Base-by-base conservation (phyloP, 495 filamentous ascomycete genomes). In the Lophiotrema nucula region DNA sequence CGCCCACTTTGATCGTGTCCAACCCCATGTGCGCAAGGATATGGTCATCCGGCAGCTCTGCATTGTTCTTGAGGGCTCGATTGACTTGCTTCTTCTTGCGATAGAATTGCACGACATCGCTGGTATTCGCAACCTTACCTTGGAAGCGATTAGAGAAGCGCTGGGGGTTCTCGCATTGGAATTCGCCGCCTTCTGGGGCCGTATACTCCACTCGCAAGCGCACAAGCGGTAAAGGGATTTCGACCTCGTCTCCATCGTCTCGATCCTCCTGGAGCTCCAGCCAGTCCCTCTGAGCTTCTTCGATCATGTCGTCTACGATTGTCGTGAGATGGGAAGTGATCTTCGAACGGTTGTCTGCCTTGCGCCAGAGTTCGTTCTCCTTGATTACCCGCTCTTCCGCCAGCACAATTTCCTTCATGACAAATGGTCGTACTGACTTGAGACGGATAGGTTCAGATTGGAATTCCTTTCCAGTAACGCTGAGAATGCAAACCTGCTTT, bases 71-170 rank as follows among this genome's bases (percentile, higher is more conserved):
- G 44, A 54, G 18, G 18, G 64, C 56, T 1, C 69, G 70, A 3
- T 69, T 74, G 4, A 69, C 62, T 0, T 47, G 72, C 35, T 80
- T 77, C 71, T 95, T 96, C 73, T 93, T 96, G 11, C 90, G 82
- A 70, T 97, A 83, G 62, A 95, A 97, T 64, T 93, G 86, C 2
- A 99, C 83, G 1, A 99, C 90, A 61, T 99, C 93, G 62, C 88
- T 93, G 1, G 87, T 83, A 64, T 99, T 99, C 10, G 93, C 93
- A 0, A 97, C 93, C 65, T 86, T 90, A 5, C 84, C 86, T 0
- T 86, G 79, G 62, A 99, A 99, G 3, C 92, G 83, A 70, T 95
- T 96, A 0, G 95, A 97, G 63, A 97, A 97, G 3, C 93, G 83
- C 66, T 97, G 93, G 15, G 93, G 93, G 57, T 99, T 99, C 67